Evolutionary conservation across 1,284 basidiomycete genomes (phyloP).

Genomic region (Tranzscheliella williamsii): DNA sequence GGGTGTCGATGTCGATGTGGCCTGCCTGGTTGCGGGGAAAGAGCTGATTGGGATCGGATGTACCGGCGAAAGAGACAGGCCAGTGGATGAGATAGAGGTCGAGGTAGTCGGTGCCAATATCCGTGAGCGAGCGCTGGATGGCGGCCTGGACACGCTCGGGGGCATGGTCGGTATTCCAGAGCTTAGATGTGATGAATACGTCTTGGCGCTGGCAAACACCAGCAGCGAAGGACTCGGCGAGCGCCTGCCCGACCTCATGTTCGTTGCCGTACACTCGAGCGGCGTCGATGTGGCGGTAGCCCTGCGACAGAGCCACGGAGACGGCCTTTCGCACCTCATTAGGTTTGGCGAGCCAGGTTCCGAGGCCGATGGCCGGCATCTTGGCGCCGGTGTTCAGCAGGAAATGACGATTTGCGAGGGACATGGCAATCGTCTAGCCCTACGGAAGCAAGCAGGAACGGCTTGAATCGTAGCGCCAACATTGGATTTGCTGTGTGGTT

Average conservation of each 20-base stretch:
- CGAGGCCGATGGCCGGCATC: slow-evolving; percentile 52
- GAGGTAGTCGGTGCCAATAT: slow-evolving; percentile 75
- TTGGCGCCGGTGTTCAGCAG: slow-evolving; percentile 47
- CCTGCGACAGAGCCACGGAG: slow-evolving; percentile 49
- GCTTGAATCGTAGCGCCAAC: no score
- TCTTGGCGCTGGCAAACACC: slow-evolving; percentile 76
- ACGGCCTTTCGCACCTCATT: slow-evolving; percentile 65
- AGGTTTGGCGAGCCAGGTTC: slow-evolving; percentile 50
- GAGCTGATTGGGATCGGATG: slow-evolving; percentile 37
- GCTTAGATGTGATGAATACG: slow-evolving; percentile 81
- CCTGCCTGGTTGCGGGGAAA: slow-evolving; percentile 44
- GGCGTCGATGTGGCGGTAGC: slow-evolving; percentile 51
- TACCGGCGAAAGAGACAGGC: slow-evolving; percentile 60
- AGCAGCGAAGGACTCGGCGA: slow-evolving; percentile 63
- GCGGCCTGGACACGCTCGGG: slow-evolving; percentile 60
- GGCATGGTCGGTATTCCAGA: slow-evolving; percentile 75
- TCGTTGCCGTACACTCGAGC: slow-evolving; percentile 68
- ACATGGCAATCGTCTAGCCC: no score
- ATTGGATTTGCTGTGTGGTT: no score
- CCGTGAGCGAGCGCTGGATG: slow-evolving; percentile 73
- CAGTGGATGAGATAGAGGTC: slow-evolving; percentile 75
- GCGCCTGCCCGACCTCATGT: slow-evolving; percentile 68
- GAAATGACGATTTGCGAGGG: slow-evolving; percentile 3
- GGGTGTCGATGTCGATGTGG: slow-evolving; percentile 63
- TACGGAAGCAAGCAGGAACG: no score